Base-by-base conservation (phyloP, 75 land plant species). In the Picea sitchensis region DNA sequence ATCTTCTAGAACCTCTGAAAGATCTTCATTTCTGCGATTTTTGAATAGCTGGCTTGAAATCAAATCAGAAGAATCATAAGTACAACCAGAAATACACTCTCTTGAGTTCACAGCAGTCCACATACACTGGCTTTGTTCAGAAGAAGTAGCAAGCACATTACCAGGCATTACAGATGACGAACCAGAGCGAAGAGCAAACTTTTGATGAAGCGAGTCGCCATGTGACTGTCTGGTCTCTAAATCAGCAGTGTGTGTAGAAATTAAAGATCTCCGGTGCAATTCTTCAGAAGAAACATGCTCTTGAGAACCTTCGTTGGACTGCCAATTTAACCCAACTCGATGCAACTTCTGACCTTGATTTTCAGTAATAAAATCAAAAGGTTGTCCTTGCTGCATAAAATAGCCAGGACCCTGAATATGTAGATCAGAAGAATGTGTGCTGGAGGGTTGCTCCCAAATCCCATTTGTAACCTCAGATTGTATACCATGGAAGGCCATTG, bases 71-170 rank as follows among this genome's bases (percentile, higher is more conserved):
- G 34, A 38, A 77, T 44, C 31, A 76, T n/a, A 77, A 71, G 5
- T 11, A 38, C 21, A 59, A 61, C 79, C 38, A 21, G 47, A 65
- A 17, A 59, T 67, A 51, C 11, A 51, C 6, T 78, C 79, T 63
- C 5, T 61, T 65, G 67, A 32, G 18, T 41, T 67, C 71, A 78
- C 30, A 30, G 79, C 36, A n/a, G 74, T 20, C 54, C 15, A 83
- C 80, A 41, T 58, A 80, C 81, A 59, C 80, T 84, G 72, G 76
- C 57, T 73, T 76, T 58, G 32, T 21, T 58, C 77, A 9, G 34
- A 31, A 57, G 61, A 56, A 76, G 13, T 54, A 76, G 77, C 67
- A 56, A 76, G n/a, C n/a, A 32, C 77, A 57, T 54, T 76, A 34
- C 61, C 77, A 57, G 61, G 61, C 11, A 32, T 23, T 30, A 51